Conservation (phyloP, 148 eudicot species). For the Arbutus unedo region DNA sequence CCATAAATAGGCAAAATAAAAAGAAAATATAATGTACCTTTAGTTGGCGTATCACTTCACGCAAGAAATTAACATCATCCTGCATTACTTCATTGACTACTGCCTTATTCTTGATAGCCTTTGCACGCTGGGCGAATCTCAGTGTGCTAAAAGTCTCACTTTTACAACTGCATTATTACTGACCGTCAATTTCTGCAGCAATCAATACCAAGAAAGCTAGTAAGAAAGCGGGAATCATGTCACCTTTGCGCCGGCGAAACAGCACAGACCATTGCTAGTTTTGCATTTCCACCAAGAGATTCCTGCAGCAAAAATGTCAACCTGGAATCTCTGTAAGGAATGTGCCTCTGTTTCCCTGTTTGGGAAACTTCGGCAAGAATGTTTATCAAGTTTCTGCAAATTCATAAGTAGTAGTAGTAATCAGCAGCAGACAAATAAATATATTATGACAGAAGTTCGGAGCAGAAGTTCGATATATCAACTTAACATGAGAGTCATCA, state of each 20-base stretch:
- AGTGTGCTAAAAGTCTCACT: constrained; percentile 93
- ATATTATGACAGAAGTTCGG: neutral
- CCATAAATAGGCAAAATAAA: neutral
- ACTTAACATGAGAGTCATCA: neutral
- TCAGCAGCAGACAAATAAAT: constrained; percentile 23
- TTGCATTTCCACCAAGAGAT: constrained; percentile 98
- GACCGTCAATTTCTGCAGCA: neutral
- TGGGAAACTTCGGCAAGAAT: constrained; percentile 97
- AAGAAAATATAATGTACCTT: constrained; percentile 40
- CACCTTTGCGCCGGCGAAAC: constrained; percentile 89
- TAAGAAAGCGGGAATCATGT: constrained; percentile 7
- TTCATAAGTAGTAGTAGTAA: constrained; percentile 21
- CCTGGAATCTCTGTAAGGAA: constrained; percentile 94
- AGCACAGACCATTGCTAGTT: constrained; percentile 96
- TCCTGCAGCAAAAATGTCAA: constrained; percentile 95
- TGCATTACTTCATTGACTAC: constrained; percentile 87
- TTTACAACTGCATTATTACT: constrained; percentile 60
- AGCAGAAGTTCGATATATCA: neutral
- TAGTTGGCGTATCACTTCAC: constrained; percentile 79
- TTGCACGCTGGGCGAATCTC: constrained; percentile 96
- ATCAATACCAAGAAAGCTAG: neutral
- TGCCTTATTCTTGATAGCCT: constrained; percentile 95
- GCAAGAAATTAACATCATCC: constrained; percentile 82
- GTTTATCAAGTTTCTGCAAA: constrained; percentile 84
- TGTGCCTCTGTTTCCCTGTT: constrained; percentile 94